Conservation (phyloP, 305 asterid species). For the Withania somnifera region DNA sequence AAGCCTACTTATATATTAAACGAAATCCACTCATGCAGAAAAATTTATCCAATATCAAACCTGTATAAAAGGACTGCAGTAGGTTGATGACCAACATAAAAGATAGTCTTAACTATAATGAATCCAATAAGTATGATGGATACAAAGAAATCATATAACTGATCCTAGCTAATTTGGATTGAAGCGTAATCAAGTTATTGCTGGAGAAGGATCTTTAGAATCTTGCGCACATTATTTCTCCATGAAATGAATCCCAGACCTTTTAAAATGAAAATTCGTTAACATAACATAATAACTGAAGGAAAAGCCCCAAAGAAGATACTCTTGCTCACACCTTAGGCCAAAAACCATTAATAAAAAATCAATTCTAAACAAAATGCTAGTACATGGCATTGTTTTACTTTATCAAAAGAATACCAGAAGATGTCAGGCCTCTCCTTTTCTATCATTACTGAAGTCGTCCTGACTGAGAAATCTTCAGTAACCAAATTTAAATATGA, state of each 20-base stretch:
- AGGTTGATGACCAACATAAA: neutral
- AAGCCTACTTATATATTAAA: neutral
- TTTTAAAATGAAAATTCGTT: neutral
- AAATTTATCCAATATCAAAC: neutral
- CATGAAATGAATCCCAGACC: neutral
- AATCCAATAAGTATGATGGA: neutral
- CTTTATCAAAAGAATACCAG: neutral
- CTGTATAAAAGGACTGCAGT: neutral
- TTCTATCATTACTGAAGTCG: neutral
- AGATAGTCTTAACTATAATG: neutral
- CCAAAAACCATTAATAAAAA: neutral
- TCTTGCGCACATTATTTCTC: neutral
- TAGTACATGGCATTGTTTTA: neutral
- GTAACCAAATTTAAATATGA: neutral
- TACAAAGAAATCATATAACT: neutral
- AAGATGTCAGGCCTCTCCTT: neutral
- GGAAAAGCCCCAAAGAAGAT: neutral
- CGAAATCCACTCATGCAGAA: neutral
- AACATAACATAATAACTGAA: neutral
- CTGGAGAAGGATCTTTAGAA: neutral
- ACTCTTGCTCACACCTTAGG: neutral
- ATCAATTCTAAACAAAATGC: neutral
- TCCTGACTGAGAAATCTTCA: neutral
- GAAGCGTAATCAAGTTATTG: neutral
- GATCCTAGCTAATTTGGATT: neutral